Percentiles rank a stretch among this genome's conserved stretches.
Conservation (phyloP, 169 alveolate genomes). For the Amoebophrya sp. region DNA sequence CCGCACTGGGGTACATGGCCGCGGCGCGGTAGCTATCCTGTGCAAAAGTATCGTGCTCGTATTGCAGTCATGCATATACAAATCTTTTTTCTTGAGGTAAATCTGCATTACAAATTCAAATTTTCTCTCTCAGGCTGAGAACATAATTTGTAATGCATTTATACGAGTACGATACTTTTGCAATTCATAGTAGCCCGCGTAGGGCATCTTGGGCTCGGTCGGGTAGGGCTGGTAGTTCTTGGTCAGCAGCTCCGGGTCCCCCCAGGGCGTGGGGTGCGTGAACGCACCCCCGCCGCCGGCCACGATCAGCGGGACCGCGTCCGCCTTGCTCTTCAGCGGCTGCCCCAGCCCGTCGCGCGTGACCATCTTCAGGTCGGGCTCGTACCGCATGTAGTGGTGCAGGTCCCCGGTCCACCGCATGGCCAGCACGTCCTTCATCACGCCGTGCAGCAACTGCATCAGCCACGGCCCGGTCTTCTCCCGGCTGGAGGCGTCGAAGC, state of each 20-base stretch:
- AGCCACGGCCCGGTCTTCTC: constrained; percentile 22
- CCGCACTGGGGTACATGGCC: background rate
- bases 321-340: background rate
- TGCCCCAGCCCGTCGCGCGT: background rate
- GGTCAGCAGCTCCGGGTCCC: background rate
- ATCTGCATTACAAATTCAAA: too few species aligned
- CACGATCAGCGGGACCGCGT: constrained; percentile 28
- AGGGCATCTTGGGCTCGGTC: background rate
- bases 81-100: too few species aligned
- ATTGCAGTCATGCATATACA: too few species aligned
- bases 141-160: too few species aligned
- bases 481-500: background rate
- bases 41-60: too few species aligned
- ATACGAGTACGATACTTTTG: too few species aligned
- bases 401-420: constrained; percentile 33
- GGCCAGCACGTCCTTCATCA: constrained; percentile 30
- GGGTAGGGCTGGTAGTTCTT: background rate
- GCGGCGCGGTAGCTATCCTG: too few species aligned
- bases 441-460: constrained; percentile 22
- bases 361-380: background rate
- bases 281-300: constrained; percentile 37
- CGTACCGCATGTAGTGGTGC: constrained; percentile 32
- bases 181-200: background rate
- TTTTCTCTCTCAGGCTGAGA: too few species aligned
- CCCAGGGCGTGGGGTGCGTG: constrained; percentile 35